A percentile compares a stretch with the other conserved stretches of the same genome.
These are phyloP conservation scores for Rhodotorula glutinis DNA, from an alignment of 1,284 basidiomycete genomes.

Conservation along the genomic window DNA sequence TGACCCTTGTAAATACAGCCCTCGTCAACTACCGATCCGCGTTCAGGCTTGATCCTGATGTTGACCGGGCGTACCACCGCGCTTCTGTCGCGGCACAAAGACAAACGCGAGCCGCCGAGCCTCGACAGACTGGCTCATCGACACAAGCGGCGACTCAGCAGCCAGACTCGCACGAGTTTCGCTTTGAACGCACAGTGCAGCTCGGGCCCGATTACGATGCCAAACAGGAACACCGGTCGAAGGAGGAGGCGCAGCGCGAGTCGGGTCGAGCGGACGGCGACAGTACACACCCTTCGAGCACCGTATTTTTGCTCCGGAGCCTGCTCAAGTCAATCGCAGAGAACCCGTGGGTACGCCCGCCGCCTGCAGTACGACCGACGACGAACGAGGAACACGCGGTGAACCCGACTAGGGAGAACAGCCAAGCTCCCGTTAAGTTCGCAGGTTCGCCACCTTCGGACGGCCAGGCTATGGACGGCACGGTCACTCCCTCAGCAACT, in stretches of 20 bases:
- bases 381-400: background rate
- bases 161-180: constrained; percentile 27
- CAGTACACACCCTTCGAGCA: constrained; percentile 29
- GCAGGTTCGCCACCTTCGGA: no score
- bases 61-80: constrained; percentile 40
- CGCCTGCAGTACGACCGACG: background rate
- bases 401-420: background rate
- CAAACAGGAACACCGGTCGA: constrained; percentile 27
- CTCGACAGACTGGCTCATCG: background rate
- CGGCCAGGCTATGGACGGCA: no score
- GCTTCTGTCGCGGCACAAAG: constrained; percentile 11
- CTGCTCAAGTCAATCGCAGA: constrained; percentile 32
- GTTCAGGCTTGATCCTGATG: constrained; percentile 41
- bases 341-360: constrained; percentile 34
- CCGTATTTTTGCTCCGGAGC: constrained; percentile 25
- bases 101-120: constrained; percentile 10
- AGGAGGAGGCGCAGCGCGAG: constrained; percentile 29
- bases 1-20: constrained; percentile 13
- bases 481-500: background rate
- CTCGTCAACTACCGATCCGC: constrained; percentile 37
- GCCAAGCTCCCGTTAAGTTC: no score
- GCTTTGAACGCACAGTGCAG: constrained; percentile 41
- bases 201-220: constrained; percentile 40
- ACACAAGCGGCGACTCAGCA: background rate
- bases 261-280: constrained; percentile 18